Evolutionary conservation across 2,329 filamentous ascomycete genomes (phyloP).

Genomic region (Trichoderma asperellum): DNA sequence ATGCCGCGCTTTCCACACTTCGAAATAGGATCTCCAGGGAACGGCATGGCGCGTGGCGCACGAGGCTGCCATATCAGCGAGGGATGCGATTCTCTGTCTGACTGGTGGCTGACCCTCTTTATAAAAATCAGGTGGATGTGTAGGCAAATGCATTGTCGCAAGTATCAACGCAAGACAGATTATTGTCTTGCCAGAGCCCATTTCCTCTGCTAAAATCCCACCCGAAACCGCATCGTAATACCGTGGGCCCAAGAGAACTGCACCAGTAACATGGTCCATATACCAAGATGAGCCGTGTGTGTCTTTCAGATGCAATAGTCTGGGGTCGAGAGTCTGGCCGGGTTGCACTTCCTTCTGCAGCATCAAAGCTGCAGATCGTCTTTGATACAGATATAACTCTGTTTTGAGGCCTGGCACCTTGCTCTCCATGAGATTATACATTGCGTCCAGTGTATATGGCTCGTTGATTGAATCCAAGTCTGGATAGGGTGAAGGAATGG

Average conservation of each 20-base stretch:
- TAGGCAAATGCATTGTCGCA: slow-evolving; percentile 71
- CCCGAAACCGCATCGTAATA: slow-evolving; percentile 76
- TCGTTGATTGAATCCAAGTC: slow-evolving; percentile 53
- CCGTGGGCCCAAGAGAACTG: slow-evolving; percentile 66
- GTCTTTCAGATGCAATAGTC: slow-evolving; percentile 63
- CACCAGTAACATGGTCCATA: slow-evolving; percentile 66
- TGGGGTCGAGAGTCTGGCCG: slow-evolving; percentile 70
- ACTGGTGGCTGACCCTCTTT: slow-evolving; percentile 46
- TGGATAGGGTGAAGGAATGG: slow-evolving; percentile 69
- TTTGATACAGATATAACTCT: slow-evolving; percentile 75
- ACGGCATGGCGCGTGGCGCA: slow-evolving; percentile 67
- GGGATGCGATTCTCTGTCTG: slow-evolving; percentile 57
- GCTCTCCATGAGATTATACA: slow-evolving; percentile 59
- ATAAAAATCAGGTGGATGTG: slow-evolving; percentile 67
- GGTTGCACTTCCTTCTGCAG: slow-evolving; percentile 75
- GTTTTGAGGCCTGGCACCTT: slow-evolving; percentile 63
- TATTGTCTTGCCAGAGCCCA: slow-evolving; percentile 84
- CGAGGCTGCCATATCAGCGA: slow-evolving; percentile 77
- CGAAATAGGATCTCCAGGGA: slow-evolving; percentile 71
- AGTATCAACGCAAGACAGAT: slow-evolving; percentile 80
- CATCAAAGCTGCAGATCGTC: slow-evolving; percentile 80
- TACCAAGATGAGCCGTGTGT: slow-evolving; percentile 69
- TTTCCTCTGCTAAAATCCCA: slow-evolving; percentile 79
- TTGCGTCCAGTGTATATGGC: slow-evolving; percentile 54
- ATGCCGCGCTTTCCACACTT: slow-evolving; percentile 48